phyloP scores from a whole-genome alignment of 805 yeast genomes.

The Suhomyces pyralidae region DNA sequence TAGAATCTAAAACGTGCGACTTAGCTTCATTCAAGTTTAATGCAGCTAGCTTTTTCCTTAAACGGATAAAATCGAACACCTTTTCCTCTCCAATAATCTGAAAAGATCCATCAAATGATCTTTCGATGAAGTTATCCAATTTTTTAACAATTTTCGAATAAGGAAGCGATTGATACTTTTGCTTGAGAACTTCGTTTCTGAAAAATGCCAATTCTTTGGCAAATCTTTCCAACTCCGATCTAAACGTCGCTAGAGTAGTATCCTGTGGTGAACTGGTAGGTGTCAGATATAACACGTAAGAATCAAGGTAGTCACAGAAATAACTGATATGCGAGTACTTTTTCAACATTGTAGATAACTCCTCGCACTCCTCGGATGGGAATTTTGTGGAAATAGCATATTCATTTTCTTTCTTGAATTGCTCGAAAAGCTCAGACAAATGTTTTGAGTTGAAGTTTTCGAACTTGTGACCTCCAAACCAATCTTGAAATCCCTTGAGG shows the following conservation, averaged over 20 bases:
- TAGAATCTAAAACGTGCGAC: slow-evolving; percentile 7
- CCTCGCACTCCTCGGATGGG: not conserved
- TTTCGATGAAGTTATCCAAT: slow-evolving; percentile 3
- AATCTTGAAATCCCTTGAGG: not conserved
- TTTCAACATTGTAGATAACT: not conserved
- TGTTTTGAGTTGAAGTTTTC: slow-evolving; percentile 1
- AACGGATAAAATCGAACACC: slow-evolving; percentile 4
- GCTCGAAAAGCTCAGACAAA: not conserved
- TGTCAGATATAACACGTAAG: not conserved
- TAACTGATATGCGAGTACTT: not conserved
- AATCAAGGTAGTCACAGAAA: not conserved
- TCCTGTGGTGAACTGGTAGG: not conserved
- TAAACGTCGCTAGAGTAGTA: not conserved
- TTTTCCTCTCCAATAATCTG: not conserved
- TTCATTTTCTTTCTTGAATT: not conserved
- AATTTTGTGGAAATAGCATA: not conserved
- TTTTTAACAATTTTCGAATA: slow-evolving; percentile 10
- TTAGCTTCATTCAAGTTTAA: slow-evolving; percentile 6
- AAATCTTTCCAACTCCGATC: slow-evolving; percentile 14
- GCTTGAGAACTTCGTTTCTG: slow-evolving; percentile 4
- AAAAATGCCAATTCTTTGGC: slow-evolving; percentile 17
- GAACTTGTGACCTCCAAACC: slow-evolving; percentile 2
- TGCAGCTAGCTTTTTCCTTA: slow-evolving; percentile 2
- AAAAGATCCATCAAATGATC: slow-evolving; percentile 1
- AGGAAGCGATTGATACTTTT: slow-evolving; percentile 2